Percentiles rank a stretch among this genome's conserved stretches.
phyloP scores from a whole-genome alignment of 2,329 filamentous ascomycete species.

The Amphichorda felina region DNA sequence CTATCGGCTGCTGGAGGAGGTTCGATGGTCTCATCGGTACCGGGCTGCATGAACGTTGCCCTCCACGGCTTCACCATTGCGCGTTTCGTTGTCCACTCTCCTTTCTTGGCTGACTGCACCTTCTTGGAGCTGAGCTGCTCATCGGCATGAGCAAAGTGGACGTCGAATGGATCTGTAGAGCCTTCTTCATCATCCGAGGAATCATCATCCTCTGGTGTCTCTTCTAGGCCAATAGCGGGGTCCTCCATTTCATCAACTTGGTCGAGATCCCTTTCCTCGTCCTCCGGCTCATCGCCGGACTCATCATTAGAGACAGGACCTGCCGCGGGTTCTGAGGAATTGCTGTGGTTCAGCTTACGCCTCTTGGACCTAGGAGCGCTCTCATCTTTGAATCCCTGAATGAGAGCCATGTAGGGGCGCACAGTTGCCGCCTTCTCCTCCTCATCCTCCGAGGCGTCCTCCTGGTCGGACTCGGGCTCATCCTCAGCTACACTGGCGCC shows the following conservation, averaged over 20 bases:
- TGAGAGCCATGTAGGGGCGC: conserved; percentile 43
- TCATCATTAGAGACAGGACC: conserved; percentile 3
- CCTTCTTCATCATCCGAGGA: conserved; percentile 41
- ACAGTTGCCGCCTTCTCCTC: conserved; percentile 28
- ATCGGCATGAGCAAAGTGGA: conserved; percentile 63
- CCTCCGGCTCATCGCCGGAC: conserved; percentile 22
- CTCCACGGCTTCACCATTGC: conserved; percentile 32
- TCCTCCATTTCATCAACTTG: conserved; percentile 10
- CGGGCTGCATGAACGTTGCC: conserved; percentile 33
- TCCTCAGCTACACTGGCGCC: conserved; percentile 1
- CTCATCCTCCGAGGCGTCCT: conserved; percentile 7
- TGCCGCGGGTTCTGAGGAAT: conserved; percentile 1
- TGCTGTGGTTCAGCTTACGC: conserved; percentile 35
- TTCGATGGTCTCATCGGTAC: conserved; percentile 20
- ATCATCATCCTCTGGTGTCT: conserved; percentile 18
- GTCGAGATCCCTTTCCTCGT: conserved; percentile 27
- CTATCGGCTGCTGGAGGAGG: conserved; percentile 20
- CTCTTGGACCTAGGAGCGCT: conserved; percentile 38
- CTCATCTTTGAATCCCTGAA: conserved; percentile 39
- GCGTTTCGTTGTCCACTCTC: conserved; percentile 39
- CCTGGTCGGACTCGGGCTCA: conserved; percentile 5
- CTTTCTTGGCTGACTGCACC: conserved; percentile 35
- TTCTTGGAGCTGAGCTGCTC: conserved; percentile 43
- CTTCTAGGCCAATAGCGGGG: conserved; percentile 8
- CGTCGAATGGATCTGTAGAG: conserved; percentile 61